Base-by-base conservation (phyloP, 768 basidiomycete genomes). In the Hysterangium stoloniferum region DNA sequence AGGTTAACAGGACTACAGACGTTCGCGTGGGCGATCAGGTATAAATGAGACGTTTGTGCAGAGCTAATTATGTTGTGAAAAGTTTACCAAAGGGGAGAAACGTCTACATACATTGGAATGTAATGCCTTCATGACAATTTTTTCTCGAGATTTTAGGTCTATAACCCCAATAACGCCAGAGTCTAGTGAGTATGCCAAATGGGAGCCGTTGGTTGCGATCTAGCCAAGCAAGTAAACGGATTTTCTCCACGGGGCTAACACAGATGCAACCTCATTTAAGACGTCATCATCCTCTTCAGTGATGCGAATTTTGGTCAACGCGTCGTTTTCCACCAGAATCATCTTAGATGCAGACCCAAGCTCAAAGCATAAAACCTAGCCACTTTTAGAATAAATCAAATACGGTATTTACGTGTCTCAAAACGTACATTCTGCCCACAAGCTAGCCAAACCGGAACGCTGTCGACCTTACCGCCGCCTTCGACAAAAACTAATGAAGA, bases 1-100 rank as follows among this genome's bases (percentile, higher is more conserved):
- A 5, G 17, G 17, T 24, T 4, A n/a, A 29, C 22, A 38, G 25
- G n/a, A 22, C 29, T 19, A 57, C 58, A 6, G 32, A 56, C 58
- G 59, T 62, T 91, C 89, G 36, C 70, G 72, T 3, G 84, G 78
- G 20, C 86, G 72, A 59, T 75, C 75, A 6, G 85, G 82, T 52
- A 91, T 77, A 61, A 87, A 90, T 53, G 70, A 76, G 33, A 84
- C 79, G 15, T 75, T 73, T 9, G 77, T 80, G 41, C 84, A 86
- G 11, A 91, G 77, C 87, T 90, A 58, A 31, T 12, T 20, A 33
- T 20, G 40, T n/a, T 29, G 9, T 13, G 25, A 42, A 29, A 17
- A 38, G n/a, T 31, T n/a, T 35, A 5, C 6, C 52, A 31, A 15
- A 31, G 44, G 17, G 11, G n/a, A 43, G 27, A 7, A 19, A 66